Evolutionary conservation across 2,329 filamentous ascomycete species (phyloP), one percentile per base, ranked within the genome.

Genomic region (Metarhizium album): DNA sequence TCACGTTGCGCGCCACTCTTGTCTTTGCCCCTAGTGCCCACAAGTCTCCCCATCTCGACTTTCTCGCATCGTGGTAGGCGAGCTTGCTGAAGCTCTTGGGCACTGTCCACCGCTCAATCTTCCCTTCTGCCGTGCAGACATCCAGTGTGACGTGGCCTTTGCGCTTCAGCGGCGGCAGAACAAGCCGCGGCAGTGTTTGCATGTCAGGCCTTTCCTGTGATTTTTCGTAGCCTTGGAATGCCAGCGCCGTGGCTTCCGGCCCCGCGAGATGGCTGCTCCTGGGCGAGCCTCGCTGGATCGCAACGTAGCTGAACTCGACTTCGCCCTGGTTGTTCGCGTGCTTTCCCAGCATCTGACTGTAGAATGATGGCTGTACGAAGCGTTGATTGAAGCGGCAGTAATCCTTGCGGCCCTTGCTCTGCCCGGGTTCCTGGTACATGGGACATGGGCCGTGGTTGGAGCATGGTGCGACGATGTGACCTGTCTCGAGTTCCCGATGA

Each of bases 1-100:
- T 78, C 42, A 86, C 70, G 14, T 71, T 73, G 45, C 87, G 73
- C 2, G 68, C 62, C 3, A 86, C 78, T 13, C 89, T 77, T 0
- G 89, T 94, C 75, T 97, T 97, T 22, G 90, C 91, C 0, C 93
- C 93, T 0, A 97, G 74, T 1, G 91, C 90, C 93, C 93, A 98
- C 9, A 97, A 74, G 64, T 97, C 93, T 38, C 93, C 93, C 93
- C 91, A 97, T 49, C 72, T 72, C 0, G 85, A 79, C 70, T 98
- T 98, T 54, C 93, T 82, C 35, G 93, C 93, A 64, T 97, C 93
- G 59, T 87, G 88, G 70, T 91, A 97, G 1, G 90, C 90, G 60
- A 86, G 82, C 59, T 79, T 83, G 65, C 84, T 84, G 68, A 84
- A 93, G 53, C 83, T 89, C 58, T 83, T 83, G 2, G 91, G 87